A percentile compares a stretch with the other conserved stretches of the same genome.
These are phyloP conservation scores for Neonectria coccinea DNA, from an alignment of 2,329 filamentous ascomycete species.

Conservation along the genomic window DNA sequence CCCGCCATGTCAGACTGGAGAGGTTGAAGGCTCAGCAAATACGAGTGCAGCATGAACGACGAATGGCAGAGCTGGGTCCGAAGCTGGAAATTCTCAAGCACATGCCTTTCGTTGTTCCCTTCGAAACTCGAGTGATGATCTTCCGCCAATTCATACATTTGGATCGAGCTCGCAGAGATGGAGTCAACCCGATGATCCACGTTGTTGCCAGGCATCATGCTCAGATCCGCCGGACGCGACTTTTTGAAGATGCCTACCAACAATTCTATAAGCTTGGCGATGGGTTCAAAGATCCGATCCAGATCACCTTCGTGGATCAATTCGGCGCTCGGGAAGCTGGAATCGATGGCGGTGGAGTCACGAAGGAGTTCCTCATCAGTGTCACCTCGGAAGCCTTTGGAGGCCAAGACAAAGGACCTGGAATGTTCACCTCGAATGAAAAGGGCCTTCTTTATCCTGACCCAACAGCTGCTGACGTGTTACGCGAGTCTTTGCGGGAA, in stretches of 20 bases:
- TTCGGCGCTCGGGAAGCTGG: conserved; percentile 90
- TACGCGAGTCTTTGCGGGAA: conserved; percentile 67
- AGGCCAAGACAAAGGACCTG: conserved; percentile 55
- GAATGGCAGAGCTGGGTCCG: conserved; percentile 83
- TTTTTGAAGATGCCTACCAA: conserved; percentile 88
- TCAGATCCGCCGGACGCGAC: conserved; percentile 78
- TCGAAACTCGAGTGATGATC: conserved; percentile 89
- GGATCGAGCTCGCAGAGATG: conserved; percentile 61
- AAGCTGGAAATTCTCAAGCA: conserved; percentile 92
- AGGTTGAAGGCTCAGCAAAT: conserved; percentile 72
- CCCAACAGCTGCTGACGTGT: conserved; percentile 79
- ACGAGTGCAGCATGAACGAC: conserved; percentile 74
- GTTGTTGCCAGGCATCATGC: conserved; percentile 75
- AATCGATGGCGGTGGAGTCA: conserved; percentile 96
- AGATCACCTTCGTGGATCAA: conserved; percentile 94
- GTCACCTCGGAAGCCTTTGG: conserved; percentile 88
- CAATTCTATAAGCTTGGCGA: conserved; percentile 86
- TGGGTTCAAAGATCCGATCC: conserved; percentile 91
- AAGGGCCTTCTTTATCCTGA: conserved; percentile 92
- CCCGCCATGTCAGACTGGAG: conserved; percentile 74
- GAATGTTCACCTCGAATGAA: conserved; percentile 85
- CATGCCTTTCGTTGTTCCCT: conserved; percentile 97
- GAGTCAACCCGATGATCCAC: conserved; percentile 27
- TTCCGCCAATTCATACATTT: conserved; percentile 92
- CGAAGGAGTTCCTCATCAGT: conserved; percentile 94